Evolutionary conservation across 495 filamentous ascomycete species (phyloP), one percentile per base, ranked within the genome.

Genomic region (Annulohypoxylon stygium): DNA sequence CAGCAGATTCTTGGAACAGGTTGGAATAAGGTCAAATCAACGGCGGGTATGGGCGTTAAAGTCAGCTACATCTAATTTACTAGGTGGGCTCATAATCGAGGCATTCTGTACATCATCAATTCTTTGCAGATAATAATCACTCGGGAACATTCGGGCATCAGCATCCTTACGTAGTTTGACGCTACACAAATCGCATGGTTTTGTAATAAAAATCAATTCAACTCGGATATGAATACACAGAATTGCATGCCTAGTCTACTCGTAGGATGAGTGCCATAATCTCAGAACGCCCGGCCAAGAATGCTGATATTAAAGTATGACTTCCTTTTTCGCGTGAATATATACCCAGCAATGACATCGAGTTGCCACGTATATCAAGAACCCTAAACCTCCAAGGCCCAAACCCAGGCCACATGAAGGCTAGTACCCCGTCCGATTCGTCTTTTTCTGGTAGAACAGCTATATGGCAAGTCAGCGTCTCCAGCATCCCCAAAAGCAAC

Each of bases 31-130:
- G 83, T 98, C 7, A 90, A 85, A 70, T 86, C 88, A 39, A 99
- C 96, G 0, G 90, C 95, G 14, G 95, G 95, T 0, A 98, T 98
- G 95, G 96, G 97, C 0, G 93, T 97, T 59, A 98, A 98, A 83
- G 94, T 99, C 75, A 97, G 91, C 81, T 99, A 99, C 84, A 96
- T 99, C 62, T 97, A 79, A 65, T 54, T 33, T n/a, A 43, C 14
- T 11, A 51, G 18, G n/a, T 39, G 65, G 53, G 20, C 11, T 64
- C 16, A 20, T 64, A 77, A 65, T 30, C 39, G 34, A 47, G 65
- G 60, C 45, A 61, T 63, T 61, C 58, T 75, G 71, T 67, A 74
- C 61, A 71, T 75, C 53, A 61, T 67, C 66, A 59, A 43, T 55
- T 63, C 74, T 48, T 71, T 57, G 53, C 37, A 63, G 57, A 67